Evolutionary conservation across 371 early-diverging fungal species (phyloP).

Genomic region (Blakeslea trispora): DNA sequence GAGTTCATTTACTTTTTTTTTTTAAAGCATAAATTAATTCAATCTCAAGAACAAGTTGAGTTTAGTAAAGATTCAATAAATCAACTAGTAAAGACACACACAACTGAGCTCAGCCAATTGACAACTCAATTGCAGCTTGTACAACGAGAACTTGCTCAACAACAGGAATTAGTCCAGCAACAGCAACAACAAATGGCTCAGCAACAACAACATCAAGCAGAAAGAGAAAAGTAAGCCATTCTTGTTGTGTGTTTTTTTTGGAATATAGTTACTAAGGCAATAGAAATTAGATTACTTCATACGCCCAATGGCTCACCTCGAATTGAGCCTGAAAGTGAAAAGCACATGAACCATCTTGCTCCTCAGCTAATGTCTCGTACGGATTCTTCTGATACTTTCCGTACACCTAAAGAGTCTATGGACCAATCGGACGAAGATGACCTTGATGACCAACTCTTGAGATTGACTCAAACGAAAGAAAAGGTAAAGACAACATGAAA

Average conservation of each 20-base stretch:
- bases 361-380: background rate
- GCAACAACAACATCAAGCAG: conserved; percentile 10
- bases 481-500: conserved; percentile 10
- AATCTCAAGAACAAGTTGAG: conserved; percentile 17
- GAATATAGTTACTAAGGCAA: no score
- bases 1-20: no score
- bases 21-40: conserved; percentile 3
- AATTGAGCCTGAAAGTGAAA: conserved; percentile 8
- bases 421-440: conserved; percentile 11
- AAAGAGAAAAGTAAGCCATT: conserved; percentile 9
- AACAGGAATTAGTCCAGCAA: no score
- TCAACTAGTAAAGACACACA: conserved; percentile 20
- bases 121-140: conserved; percentile 2
- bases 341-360: background rate
- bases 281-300: conserved; percentile 14
- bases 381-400: background rate
- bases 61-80: conserved; percentile 16
- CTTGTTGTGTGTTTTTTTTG: conserved; percentile 4
- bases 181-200: conserved; percentile 1
- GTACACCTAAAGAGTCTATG: conserved; percentile 7
- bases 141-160: no score
- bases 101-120: conserved; percentile 5
- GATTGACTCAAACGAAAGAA: conserved; percentile 32
- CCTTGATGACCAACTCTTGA: conserved; percentile 29
- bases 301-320: conserved; percentile 27